These are phyloP conservation scores for Lactarius akahatsu DNA, from an alignment of 768 basidiomycete species.

Conservation along the genomic window DNA sequence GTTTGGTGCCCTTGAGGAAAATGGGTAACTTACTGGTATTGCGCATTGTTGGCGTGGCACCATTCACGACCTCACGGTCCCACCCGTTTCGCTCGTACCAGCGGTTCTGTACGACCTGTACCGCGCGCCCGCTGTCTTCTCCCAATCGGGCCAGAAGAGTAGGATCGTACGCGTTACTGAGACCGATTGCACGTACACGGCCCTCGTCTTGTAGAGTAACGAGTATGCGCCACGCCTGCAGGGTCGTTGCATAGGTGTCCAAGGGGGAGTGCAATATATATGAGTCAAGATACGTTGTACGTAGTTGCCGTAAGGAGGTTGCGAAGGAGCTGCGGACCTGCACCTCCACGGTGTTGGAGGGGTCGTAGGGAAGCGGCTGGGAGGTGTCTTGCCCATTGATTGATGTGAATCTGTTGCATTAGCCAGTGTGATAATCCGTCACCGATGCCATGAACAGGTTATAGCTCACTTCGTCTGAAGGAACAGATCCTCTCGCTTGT, in stretches of 20 bases:
- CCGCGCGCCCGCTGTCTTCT: slow-evolving; percentile 46
- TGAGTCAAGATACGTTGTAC: slow-evolving; percentile 72
- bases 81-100: slow-evolving; percentile 83
- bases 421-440: not conserved
- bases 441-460: not conserved
- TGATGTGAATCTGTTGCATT: slow-evolving; percentile 60
- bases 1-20: not conserved
- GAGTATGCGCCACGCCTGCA: slow-evolving; percentile 69
- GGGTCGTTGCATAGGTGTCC: slow-evolving; percentile 52
- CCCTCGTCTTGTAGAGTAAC: slow-evolving; percentile 63
- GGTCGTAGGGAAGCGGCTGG: slow-evolving; percentile 74
- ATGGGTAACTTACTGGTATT: slow-evolving; percentile 61
- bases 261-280: slow-evolving; percentile 80
- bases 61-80: slow-evolving; percentile 65
- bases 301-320: slow-evolving; percentile 65
- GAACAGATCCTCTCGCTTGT: slow-evolving; percentile 69
- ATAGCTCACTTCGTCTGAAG: slow-evolving; percentile 72
- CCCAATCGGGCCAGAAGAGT: slow-evolving; percentile 51
- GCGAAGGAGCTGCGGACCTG: slow-evolving; percentile 65
- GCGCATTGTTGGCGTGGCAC: slow-evolving; percentile 60
- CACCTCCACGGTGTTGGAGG: slow-evolving; percentile 46
- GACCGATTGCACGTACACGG: slow-evolving; percentile 61
- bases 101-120: slow-evolving; percentile 78
- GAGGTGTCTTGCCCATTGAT: slow-evolving; percentile 67
- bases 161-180: slow-evolving; percentile 77